These are phyloP conservation scores for Colletotrichum tamarilloi DNA, from an alignment of 2,329 filamentous ascomycete genomes.

Conservation along the genomic window DNA sequence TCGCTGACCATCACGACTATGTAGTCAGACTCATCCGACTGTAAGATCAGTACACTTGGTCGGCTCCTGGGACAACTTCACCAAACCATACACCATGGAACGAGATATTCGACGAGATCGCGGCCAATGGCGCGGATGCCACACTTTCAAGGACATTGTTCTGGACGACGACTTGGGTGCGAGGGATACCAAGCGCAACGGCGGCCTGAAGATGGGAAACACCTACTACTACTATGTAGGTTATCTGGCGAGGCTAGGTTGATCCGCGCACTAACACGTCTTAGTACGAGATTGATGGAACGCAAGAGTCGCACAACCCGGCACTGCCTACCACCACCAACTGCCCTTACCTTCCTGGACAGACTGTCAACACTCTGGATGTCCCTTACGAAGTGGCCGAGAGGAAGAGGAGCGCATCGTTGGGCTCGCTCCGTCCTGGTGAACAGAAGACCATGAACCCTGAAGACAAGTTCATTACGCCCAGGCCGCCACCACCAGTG, in stretches of 20 bases:
- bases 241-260: constrained; percentile 36
- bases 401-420: constrained; percentile 72
- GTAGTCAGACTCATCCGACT: constrained; percentile 69
- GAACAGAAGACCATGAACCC: constrained; percentile 83
- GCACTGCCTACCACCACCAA: constrained; percentile 78
- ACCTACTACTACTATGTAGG: constrained; percentile 97
- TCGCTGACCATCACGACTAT: constrained; percentile 40
- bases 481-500: constrained; percentile 59
- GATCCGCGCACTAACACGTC: constrained; percentile 5
- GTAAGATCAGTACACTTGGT: constrained; percentile 80
- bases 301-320: constrained; percentile 80
- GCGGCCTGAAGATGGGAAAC: constrained; percentile 89
- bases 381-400: constrained; percentile 77
- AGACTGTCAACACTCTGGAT: constrained; percentile 85
- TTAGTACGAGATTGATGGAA: constrained; percentile 86
- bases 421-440: constrained; percentile 67
- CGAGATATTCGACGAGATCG: constrained; percentile 79
- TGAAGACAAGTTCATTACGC: constrained; percentile 78
- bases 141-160: constrained; percentile 86
- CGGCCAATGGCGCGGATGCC: constrained; percentile 87
- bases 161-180: constrained; percentile 75
- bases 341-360: constrained; percentile 89
- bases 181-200: constrained; percentile 70
- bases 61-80: constrained; percentile 97
- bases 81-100: constrained; percentile 81